Evolutionary conservation across 495 filamentous ascomycete species (phyloP).

Genomic region (Aspergillus leporis): DNA sequence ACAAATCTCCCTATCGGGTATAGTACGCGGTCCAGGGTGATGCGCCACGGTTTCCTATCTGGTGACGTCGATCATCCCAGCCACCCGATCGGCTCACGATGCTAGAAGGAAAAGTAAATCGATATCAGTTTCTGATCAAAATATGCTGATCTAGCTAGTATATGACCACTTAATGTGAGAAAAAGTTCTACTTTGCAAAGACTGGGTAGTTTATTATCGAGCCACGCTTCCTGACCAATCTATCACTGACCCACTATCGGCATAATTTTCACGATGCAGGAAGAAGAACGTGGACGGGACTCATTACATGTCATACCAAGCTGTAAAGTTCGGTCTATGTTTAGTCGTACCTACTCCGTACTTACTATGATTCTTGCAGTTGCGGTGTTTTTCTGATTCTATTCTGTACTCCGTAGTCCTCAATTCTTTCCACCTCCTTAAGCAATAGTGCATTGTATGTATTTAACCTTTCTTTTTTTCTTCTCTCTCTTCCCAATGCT

Average conservation of each 20-base stretch:
- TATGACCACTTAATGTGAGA: not conserved
- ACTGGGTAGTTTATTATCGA: not conserved
- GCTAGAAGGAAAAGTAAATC: not conserved
- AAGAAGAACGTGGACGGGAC: not conserved
- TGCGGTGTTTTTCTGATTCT: not conserved
- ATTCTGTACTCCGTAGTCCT: no score
- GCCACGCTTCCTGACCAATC: not conserved
- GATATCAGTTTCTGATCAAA: no score
- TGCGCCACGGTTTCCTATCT: conserved; percentile 21
- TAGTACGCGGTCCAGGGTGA: conserved; percentile 34
- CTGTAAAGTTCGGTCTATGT: not conserved
- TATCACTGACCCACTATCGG: conserved; percentile 7
- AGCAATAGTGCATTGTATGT: no score
- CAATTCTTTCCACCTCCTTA: no score
- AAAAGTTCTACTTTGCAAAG: not conserved
- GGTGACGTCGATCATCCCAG: conserved; percentile 19
- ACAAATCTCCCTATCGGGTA: conserved; percentile 49
- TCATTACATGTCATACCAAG: not conserved
- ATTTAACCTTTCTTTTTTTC: no score
- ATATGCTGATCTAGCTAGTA: conserved; percentile 14
- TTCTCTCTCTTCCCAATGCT: no score
- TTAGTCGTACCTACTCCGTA: not conserved
- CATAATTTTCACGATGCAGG: conserved; percentile 1
- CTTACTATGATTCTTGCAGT: not conserved
- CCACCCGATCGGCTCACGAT: not conserved